Evolutionary conservation across 768 basidiomycete species (phyloP), one percentile per base, ranked within the genome.

Genomic region (Phlegmacium glaucopus): DNA sequence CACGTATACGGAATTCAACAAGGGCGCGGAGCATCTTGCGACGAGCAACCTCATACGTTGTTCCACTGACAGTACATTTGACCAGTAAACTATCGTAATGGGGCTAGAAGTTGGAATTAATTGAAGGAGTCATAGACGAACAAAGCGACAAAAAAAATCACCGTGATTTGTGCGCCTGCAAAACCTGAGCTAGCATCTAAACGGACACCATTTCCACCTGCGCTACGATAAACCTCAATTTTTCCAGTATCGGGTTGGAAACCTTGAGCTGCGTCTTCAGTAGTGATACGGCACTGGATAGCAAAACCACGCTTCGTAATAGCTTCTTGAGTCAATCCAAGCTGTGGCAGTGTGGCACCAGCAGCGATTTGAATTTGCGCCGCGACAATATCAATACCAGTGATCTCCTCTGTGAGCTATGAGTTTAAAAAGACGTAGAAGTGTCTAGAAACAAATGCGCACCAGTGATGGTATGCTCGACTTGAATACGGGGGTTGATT

Each of bases 301-400:
- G 96, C 95, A 64, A 90, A 97, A 28, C 96, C 96, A 49, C 96
- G 88, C 69, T 91, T 93, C 51, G 85, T 86, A 65, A 99, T 93
- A 44, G 92, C 88, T 25, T 98, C 94, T 68, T 98, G 96, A 3
- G 90, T 91, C 42, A 99, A 76, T 47, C 96, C 96, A 52, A 98
- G 86, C 64, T 96, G 93, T 8, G 92, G 85, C 37, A 98, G 82
- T 38, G 94, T 90, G 6, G 94, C 96, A 44, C 96, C 96, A 42
- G 94, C 96, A n/a, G 95, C 95, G 59, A 99, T 97, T 72, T 98
- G 96, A 56, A 99, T 98, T 69, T 98, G 96, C 15, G 96, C 96
- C 45, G 96, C 96, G 34, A 98, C 94, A 53, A 99, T 95, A 63
- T 99, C 96, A 66, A 98, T 94, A 42, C 96, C 96, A 51, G 96